A percentile compares a stretch with the other conserved stretches of the same genome.
Conservation (phyloP, 73 alveolate species). For the Diophrys appendiculata region DNA sequence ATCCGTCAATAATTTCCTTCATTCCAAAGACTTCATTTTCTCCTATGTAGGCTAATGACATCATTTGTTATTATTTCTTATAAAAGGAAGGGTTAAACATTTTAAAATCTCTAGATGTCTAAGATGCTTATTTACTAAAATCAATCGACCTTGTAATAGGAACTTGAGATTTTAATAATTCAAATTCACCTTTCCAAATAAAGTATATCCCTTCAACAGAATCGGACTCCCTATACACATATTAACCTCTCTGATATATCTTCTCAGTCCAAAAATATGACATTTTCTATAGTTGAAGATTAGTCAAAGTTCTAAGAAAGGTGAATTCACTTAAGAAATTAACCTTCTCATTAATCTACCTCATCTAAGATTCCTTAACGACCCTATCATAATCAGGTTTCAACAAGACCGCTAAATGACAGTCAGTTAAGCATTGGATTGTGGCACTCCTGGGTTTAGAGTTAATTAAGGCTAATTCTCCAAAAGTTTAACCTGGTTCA, state of each 20-base stretch:
- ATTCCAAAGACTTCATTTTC: too few species aligned
- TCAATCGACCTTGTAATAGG: too few species aligned
- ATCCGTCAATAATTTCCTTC: too few species aligned
- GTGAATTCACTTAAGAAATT: neutral
- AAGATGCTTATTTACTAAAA: too few species aligned
- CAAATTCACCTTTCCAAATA: too few species aligned
- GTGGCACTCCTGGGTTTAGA: slow-evolving; percentile 57
- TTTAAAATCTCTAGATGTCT: too few species aligned
- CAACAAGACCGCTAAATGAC: slow-evolving; percentile 5
- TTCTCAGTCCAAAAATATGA: neutral
- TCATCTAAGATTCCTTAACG: neutral
- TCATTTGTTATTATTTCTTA: too few species aligned
- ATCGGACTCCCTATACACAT: neutral
- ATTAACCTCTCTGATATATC: neutral
- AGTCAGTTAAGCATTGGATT: slow-evolving; percentile 29
- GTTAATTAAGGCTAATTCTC: slow-evolving; percentile 63
- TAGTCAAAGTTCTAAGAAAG: neutral
- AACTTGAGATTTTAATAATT: too few species aligned
- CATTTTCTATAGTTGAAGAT: neutral
- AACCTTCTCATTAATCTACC: neutral
- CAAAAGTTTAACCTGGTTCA: slow-evolving; percentile 36
- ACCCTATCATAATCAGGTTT: neutral
- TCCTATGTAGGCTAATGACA: too few species aligned
- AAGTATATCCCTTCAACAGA: neutral
- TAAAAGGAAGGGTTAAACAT: too few species aligned